Conservation (phyloP, 257 asterid genomes). For the Cordia subcordata region DNA sequence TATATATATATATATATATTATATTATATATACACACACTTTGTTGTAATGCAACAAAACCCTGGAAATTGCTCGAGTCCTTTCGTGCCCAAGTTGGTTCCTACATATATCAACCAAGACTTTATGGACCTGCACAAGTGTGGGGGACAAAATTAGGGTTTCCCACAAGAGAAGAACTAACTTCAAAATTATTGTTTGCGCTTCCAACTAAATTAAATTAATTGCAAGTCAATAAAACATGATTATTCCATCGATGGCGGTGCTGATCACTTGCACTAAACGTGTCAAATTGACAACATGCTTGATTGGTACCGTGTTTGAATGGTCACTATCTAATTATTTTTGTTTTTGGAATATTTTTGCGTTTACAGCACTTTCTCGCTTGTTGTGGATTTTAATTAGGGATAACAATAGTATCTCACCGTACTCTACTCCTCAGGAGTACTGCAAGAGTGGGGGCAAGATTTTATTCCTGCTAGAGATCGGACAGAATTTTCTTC, state of each 20-base stretch:
- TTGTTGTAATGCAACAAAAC: constrained; percentile 17
- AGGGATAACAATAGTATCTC: no score
- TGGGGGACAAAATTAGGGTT: constrained; percentile 58
- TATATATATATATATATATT: no score
- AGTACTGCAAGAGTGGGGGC: no score
- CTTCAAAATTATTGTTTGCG: constrained; percentile 6
- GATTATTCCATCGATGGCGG: constrained; percentile 18
- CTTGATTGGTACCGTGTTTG: no score
- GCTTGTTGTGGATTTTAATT: no score
- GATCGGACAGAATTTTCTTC: no score
- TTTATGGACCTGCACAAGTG: constrained; percentile 21
- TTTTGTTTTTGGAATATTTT: background rate
- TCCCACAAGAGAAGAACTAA: constrained; percentile 32
- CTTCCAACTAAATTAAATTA: constrained; percentile 8
- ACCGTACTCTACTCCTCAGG: no score
- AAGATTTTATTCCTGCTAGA: no score
- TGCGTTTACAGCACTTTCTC: background rate
- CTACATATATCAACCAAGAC: constrained; percentile 29
- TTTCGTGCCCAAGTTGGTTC: constrained; percentile 51
- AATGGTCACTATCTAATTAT: constrained; percentile 5
- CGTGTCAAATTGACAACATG: constrained; percentile 12
- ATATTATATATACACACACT: no score
- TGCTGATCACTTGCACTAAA: constrained; percentile 18
- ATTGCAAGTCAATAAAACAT: constrained; percentile 8
- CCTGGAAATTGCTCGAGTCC: constrained; percentile 31